Evolutionary conservation across 176 grass and related monocot genomes (phyloP).

Genomic region (Oryza nivara): DNA sequence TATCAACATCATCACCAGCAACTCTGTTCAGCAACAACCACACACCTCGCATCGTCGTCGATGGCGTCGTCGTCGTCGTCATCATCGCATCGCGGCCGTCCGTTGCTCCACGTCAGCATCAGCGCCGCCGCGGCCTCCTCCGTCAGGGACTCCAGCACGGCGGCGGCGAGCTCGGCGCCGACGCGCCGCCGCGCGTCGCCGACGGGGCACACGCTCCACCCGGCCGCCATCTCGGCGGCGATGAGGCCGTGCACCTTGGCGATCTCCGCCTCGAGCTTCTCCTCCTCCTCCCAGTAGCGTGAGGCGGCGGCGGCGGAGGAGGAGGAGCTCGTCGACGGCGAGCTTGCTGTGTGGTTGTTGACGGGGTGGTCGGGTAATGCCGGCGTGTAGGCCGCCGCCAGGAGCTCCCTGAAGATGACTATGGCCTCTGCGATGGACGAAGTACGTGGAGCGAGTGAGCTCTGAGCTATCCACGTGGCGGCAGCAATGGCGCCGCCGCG

Average conservation of each 20-base stretch:
- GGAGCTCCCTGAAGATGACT: slow-evolving; percentile 23
- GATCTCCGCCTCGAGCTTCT: neutral
- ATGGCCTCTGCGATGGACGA: slow-evolving; percentile 29
- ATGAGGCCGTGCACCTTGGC: neutral
- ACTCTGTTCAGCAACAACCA: neutral
- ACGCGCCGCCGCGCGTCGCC: slow-evolving; percentile 2
- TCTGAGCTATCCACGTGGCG: neutral
- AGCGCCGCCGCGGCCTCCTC: slow-evolving; percentile 33
- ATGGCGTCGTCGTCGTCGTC: neutral
- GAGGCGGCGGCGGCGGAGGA: neutral
- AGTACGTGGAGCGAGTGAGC: neutral
- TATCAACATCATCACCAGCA: neutral
- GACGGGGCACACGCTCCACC: neutral
- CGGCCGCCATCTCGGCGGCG: slow-evolving; percentile 4
- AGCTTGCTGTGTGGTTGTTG: no score
- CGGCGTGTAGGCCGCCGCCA: slow-evolving; percentile 11
- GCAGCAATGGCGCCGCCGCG: neutral
- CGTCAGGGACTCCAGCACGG: slow-evolving; percentile 41
- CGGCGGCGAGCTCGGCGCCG: neutral
- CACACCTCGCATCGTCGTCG: neutral
- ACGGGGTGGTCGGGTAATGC: neutral
- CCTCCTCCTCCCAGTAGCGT: neutral
- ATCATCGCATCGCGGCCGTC: neutral
- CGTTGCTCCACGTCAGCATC: slow-evolving; percentile 5
- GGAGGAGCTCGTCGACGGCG: neutral